A percentile compares a stretch with the other conserved stretches of the same genome.
Evolutionary conservation across 345 rosid species (phyloP).

Genomic region (Lumnitzera littorea): DNA sequence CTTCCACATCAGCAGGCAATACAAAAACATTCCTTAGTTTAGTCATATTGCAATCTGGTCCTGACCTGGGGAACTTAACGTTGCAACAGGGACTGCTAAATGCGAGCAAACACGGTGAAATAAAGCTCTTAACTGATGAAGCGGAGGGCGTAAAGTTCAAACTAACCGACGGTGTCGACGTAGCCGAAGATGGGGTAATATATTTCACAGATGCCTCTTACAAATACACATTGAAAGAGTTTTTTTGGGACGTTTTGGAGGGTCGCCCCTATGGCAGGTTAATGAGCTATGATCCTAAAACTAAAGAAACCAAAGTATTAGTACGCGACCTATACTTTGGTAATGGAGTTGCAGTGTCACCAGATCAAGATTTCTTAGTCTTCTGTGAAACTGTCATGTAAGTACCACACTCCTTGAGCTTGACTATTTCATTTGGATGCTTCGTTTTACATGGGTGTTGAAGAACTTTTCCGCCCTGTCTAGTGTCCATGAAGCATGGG

Average conservation of each 20-base stretch:
- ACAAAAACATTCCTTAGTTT: too few relatives aligned
- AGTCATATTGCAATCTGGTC: too few relatives aligned
- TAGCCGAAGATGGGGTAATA: constrained; percentile 53
- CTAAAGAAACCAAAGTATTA: constrained; percentile 37
- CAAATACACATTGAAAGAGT: constrained; percentile 23
- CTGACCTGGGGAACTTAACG: too few relatives aligned
- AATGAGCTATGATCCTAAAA: constrained; percentile 47
- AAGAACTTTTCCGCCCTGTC: too few relatives aligned
- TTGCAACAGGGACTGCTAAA: constrained; percentile 53
- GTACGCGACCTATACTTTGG: constrained; percentile 51
- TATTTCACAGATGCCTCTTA: constrained; percentile 82
- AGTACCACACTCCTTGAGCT: background rate
- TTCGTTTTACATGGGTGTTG: too few relatives aligned
- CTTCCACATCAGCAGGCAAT: too few relatives aligned
- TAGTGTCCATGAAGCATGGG: too few relatives aligned
- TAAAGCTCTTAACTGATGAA: constrained; percentile 45
- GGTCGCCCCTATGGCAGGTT: constrained; percentile 69
- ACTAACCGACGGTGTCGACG: constrained; percentile 50
- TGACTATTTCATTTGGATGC: too few relatives aligned
- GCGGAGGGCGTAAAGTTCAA: constrained; percentile 63
- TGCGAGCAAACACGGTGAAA: constrained; percentile 31
- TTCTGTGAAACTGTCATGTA: constrained; percentile 68
- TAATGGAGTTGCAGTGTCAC: constrained; percentile 63
- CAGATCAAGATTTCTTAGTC: constrained; percentile 40
- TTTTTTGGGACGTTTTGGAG: constrained; percentile 34